Base-by-base conservation (phyloP, 1,139 yeast species). In the Diutina sp. region DNA sequence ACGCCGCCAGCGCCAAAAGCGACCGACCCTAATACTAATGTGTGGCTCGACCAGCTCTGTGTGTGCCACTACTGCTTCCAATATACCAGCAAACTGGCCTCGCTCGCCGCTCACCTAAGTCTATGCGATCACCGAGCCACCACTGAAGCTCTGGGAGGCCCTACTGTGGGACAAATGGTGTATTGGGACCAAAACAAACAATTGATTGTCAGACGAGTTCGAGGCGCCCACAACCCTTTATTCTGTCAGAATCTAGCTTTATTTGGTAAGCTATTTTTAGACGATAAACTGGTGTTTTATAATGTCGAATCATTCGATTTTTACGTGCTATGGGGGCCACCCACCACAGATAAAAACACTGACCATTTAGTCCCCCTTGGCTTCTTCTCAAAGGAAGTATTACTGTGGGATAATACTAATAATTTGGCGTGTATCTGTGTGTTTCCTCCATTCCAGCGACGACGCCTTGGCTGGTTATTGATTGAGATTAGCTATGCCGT, bases 361-460 rank as follows among this genome's bases (percentile, higher is more conserved):
- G 11, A 11, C 18, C 41, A 50, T 5, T 32, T n/a, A 7, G 29
- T 50, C 6, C 90, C 95, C 7, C 82, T 90, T 86, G 99, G 98
- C 1, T 93, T 90, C 66, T 93, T 90, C 65, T 90, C 97, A 28
- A 88, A 89, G 62, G 99, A 93, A 65, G 71, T 86, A n/a, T n/a
- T n/a, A n/a, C n/a, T n/a, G n/a, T 89, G 91, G 82, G 95, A 89
- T 57, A 79, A 82, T 57, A 88, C 90, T 59, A 74, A 72, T 65
- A 93, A 93, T 66, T 72, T 93, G 55, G 97, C 97, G 0, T 93
- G 98, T 66, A 87, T 93, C 29, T 78, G 95, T 62, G 82, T 90
- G 4, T 88, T 93, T 61, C 99, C 99, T 0, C 97, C 97, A 1
- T 93, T 83, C 66, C 99, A 93, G 66, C 75, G 90, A 58, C 78